Conservation (phyloP, 495 filamentous ascomycete species). For the Glonium stellatum region DNA sequence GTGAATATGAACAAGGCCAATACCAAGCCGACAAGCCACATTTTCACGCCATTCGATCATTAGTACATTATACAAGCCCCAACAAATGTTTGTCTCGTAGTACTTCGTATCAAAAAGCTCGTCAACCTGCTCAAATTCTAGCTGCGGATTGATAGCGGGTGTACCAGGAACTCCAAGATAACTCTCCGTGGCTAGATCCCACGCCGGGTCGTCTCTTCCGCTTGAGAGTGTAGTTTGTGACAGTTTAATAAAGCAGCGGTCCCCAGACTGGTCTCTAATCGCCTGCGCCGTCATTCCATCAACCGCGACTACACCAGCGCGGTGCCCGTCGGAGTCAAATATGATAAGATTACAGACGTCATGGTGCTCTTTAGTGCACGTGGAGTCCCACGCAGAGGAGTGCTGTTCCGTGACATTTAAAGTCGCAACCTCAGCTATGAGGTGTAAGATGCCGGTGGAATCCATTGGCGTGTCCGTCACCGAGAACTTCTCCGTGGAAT, state of each 20-base stretch:
- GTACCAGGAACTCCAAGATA: too few relatives aligned
- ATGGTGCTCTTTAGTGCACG: background rate
- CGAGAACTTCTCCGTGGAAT: background rate
- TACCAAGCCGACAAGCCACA: too few relatives aligned
- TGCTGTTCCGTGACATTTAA: background rate
- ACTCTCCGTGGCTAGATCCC: background rate
- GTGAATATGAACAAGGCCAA: too few relatives aligned
- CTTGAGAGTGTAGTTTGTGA: background rate
- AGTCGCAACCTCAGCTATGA: background rate
- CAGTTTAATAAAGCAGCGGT: background rate
- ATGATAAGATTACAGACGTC: background rate
- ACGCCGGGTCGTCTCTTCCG: background rate
- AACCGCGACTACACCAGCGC: background rate
- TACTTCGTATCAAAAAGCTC: too few relatives aligned
- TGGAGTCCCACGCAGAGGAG: background rate
- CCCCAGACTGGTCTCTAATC: background rate
- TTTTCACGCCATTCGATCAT: too few relatives aligned
- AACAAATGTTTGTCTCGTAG: too few relatives aligned
- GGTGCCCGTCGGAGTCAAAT: background rate
- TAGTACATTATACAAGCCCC: too few relatives aligned
- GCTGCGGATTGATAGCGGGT: too few relatives aligned
- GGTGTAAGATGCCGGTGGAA: background rate
- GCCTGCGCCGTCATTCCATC: background rate
- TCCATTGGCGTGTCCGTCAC: background rate
- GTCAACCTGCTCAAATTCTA: too few relatives aligned